These are phyloP conservation scores for Epichloe brachyelytri DNA, from an alignment of 2,329 filamentous ascomycete species.

Conservation along the genomic window DNA sequence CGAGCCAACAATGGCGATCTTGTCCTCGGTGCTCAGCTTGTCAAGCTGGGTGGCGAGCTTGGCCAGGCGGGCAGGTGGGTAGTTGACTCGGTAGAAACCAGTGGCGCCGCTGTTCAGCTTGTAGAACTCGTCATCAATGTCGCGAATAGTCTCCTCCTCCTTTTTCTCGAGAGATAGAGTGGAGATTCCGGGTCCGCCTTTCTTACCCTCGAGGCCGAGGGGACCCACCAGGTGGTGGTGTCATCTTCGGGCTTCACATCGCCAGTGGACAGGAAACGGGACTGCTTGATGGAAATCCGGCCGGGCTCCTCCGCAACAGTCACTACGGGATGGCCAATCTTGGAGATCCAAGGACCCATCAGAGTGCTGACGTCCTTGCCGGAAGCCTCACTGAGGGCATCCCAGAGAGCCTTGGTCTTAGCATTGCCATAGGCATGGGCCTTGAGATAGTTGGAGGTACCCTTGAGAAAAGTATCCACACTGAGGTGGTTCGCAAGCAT, in stretches of 20 bases:
- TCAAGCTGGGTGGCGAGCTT: slow-evolving; percentile 69
- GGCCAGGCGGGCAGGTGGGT: slow-evolving; percentile 68
- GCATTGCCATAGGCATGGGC: slow-evolving; percentile 81
- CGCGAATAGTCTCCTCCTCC: slow-evolving; percentile 62
- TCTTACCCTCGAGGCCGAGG: slow-evolving; percentile 73
- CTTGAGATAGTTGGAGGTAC: slow-evolving; percentile 81
- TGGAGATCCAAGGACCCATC: slow-evolving; percentile 91
- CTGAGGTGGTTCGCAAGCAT: slow-evolving; percentile 91
- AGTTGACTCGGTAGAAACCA: slow-evolving; percentile 86
- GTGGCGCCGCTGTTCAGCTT: slow-evolving; percentile 85
- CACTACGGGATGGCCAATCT: slow-evolving; percentile 87
- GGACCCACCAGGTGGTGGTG: slow-evolving; percentile 89
- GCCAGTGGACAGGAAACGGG: slow-evolving; percentile 80
- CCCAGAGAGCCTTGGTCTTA: slow-evolving; percentile 84
- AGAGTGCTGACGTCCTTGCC: slow-evolving; percentile 74
- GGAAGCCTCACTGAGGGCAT: slow-evolving; percentile 73
- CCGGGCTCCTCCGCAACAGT: slow-evolving; percentile 74
- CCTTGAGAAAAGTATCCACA: slow-evolving; percentile 75
- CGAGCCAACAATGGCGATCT: slow-evolving; percentile 84
- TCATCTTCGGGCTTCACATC: slow-evolving; percentile 88
- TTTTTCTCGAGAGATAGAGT: slow-evolving; percentile 60
- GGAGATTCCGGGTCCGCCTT: slow-evolving; percentile 47
- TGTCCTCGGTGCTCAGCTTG: slow-evolving; percentile 71
- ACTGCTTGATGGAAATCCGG: slow-evolving; percentile 72
- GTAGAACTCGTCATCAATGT: slow-evolving; percentile 72